Evolutionary conservation across 306 rosid species (phyloP).

Genomic region (Fagus crenata): DNA sequence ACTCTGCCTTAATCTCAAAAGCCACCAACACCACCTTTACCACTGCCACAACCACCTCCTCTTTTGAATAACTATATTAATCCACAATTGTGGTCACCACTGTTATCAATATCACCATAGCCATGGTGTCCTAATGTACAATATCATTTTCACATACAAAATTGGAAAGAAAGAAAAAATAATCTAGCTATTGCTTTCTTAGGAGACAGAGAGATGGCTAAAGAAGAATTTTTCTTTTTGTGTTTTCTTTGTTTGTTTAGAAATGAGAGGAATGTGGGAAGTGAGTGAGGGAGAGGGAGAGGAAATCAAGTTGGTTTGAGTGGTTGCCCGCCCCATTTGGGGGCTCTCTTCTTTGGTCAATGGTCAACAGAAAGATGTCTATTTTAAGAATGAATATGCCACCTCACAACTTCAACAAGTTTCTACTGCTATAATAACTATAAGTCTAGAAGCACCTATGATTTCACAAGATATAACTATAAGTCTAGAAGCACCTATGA

Average conservation of each 20-base stretch:
- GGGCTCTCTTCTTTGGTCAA: background rate
- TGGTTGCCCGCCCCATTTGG: slow-evolving; percentile 48
- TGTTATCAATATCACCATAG: background rate
- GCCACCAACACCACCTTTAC: background rate
- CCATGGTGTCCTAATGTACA: background rate
- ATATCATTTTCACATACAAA: slow-evolving; percentile 20
- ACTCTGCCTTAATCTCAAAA: background rate
- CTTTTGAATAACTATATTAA: slow-evolving; percentile 6
- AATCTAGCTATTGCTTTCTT: slow-evolving; percentile 14
- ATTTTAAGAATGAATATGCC: too few species aligned
- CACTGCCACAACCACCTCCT: slow-evolving; percentile 10
- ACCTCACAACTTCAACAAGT: too few species aligned
- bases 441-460: too few species aligned
- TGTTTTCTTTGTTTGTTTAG: background rate
- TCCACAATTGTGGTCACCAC: slow-evolving; percentile 5
- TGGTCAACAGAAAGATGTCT: too few species aligned
- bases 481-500: too few species aligned
- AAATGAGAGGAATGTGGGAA: slow-evolving; percentile 14
- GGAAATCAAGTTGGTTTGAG: slow-evolving; percentile 28
- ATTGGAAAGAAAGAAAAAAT: background rate
- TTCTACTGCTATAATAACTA: too few species aligned
- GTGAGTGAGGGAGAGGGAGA: too few species aligned
- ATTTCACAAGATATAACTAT: too few species aligned
- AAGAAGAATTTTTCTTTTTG: background rate
- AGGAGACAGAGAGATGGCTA: background rate